phyloP scores from a whole-genome alignment of 2,329 filamentous ascomycete species.

The Talaromyces amestolkiae region DNA sequence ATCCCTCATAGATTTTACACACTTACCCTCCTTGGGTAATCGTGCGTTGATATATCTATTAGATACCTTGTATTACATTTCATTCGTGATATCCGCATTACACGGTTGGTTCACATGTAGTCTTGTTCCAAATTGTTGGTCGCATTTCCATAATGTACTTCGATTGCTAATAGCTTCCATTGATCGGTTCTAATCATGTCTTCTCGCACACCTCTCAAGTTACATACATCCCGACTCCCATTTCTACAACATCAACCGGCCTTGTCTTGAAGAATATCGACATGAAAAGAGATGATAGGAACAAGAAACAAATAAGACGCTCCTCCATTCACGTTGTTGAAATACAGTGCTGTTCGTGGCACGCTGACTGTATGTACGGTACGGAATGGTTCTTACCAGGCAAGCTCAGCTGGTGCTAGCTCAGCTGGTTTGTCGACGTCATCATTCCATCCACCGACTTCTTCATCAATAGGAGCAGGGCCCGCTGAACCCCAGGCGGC shows the following conservation, averaged over 20 bases:
- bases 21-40: not conserved
- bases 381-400: constrained; percentile 1
- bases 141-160: not conserved
- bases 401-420: not conserved
- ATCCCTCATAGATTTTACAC: not conserved
- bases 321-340: no score
- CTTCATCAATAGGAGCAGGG: not conserved
- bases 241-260: not conserved
- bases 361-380: not conserved
- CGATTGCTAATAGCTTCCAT: not conserved
- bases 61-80: not conserved
- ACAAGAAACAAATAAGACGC: not conserved
- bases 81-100: not conserved
- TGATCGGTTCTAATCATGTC: not conserved
- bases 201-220: not conserved
- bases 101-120: not conserved
- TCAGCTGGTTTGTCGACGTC: not conserved
- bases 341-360: not conserved
- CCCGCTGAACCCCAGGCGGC: not conserved
- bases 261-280: not conserved
- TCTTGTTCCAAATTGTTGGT: not conserved
- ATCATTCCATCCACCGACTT: constrained; percentile 7
- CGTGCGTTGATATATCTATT: not conserved
- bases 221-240: not conserved
- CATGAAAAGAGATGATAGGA: not conserved